Evolutionary conservation across 345 rosid species (phyloP).

Genomic region (Brassica napus): DNA sequence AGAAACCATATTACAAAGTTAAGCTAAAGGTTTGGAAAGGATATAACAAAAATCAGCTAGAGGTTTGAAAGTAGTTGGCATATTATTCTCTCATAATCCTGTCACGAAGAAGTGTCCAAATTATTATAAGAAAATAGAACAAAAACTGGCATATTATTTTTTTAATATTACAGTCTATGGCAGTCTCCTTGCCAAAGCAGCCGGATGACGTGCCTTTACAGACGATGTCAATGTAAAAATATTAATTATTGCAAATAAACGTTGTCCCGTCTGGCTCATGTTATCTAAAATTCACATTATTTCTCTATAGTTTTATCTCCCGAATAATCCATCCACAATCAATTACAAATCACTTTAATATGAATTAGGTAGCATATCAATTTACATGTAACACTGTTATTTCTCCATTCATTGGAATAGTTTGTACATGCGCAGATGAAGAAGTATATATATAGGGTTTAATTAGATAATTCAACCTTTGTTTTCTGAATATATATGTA

Average conservation of each 20-base stretch:
- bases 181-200: constrained; percentile 27
- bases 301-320: constrained; percentile 10
- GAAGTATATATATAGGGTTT: neutral
- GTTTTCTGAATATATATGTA: neutral
- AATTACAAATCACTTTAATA: neutral
- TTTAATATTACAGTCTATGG: neutral
- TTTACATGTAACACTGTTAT: neutral
- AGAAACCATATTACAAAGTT: neutral
- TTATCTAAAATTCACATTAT: neutral
- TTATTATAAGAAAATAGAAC: neutral
- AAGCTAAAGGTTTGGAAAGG: neutral
- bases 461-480: neutral
- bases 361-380: neutral
- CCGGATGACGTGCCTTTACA: constrained; percentile 11
- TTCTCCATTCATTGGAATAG: neutral
- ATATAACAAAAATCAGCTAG: neutral
- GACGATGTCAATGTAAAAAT: neutral
- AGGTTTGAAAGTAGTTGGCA: neutral
- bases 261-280: neutral
- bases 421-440: neutral
- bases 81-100: constrained; percentile 15
- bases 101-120: neutral
- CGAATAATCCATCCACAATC: neutral
- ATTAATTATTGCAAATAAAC: neutral
- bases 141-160: neutral